A percentile compares a stretch with the other conserved stretches of the same genome.
Conservation (phyloP, 2,329 filamentous ascomycete genomes). For the Botrytis paeoniae region DNA sequence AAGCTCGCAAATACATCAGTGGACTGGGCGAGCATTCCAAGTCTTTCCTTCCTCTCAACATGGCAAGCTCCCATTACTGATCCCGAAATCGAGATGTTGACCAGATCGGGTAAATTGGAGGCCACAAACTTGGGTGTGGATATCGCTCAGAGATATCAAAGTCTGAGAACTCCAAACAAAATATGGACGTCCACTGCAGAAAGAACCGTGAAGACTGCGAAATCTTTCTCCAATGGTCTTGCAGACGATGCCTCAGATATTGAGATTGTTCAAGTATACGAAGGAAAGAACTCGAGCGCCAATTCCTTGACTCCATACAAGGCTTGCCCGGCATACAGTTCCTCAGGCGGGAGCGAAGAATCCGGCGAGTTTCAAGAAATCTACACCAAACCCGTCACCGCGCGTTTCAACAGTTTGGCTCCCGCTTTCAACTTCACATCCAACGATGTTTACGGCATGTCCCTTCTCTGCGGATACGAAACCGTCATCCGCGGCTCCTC, state of each 20-base stretch:
- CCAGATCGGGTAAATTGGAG: conserved; percentile 30
- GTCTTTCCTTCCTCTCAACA: conserved; percentile 32
- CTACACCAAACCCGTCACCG: conserved; percentile 51
- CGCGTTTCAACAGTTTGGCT: conserved; percentile 45
- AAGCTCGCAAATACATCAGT: conserved; percentile 48
- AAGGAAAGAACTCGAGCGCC: conserved; percentile 48
- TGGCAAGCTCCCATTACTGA: conserved; percentile 33
- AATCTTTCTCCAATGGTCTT: conserved; percentile 48
- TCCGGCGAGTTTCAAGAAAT: conserved; percentile 41
- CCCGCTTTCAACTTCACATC: conserved; percentile 52
- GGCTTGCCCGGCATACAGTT: conserved; percentile 51
- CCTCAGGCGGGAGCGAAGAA: conserved; percentile 47
- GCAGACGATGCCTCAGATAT: conserved; percentile 45
- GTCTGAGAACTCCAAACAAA: conserved; percentile 45
- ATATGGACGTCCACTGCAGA: conserved; percentile 53
- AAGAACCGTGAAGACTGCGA: conserved; percentile 48
- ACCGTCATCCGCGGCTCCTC: conserved; percentile 49
- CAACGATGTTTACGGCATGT: conserved; percentile 50
- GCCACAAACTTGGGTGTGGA: conserved; percentile 34
- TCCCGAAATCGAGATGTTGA: conserved; percentile 33
- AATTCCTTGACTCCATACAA: conserved; percentile 54
- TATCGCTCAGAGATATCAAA: conserved; percentile 33
- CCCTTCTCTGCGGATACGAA: conserved; percentile 50
- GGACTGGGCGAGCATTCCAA: conserved; percentile 43
- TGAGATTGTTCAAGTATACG: conserved; percentile 44